Evolutionary conservation across 805 yeast genomes (phyloP), one percentile per base, ranked within the genome.

Genomic region (Lipomyces kockii): DNA sequence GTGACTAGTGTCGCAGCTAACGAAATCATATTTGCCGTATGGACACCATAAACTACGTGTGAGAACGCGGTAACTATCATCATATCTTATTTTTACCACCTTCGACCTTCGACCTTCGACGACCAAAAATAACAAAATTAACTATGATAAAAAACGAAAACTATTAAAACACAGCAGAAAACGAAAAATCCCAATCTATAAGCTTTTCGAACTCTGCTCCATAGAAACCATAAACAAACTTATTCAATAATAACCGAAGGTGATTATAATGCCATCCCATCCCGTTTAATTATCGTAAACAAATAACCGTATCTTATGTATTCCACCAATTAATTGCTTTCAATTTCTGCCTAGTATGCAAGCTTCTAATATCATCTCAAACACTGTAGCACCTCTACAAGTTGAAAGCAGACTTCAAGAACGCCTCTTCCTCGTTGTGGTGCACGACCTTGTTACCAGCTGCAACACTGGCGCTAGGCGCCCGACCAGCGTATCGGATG

Each of bases 401-500:
- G 53, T 69, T 66, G 81, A 91, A 89, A 69, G 89, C 97, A 64
- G 90, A 96, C 67, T 84, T 82, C 79, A 94, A 84, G 85, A 95
- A 91, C 51, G 89, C 88, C 74, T 87, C 89, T 83, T 95, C 98
- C 84, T 95, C 97, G 72, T 89, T 89, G 70, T 80, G 78, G 81
- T 95, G 99, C 87, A 87, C 87, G 72, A 88, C 81, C 87, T 95
- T 95, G 70, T 91, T 84, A 82, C 99, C 99, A 73, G 98, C 97
- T 77, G 99, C 99, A 77, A 95, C 97, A 70, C 97, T 89, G 58
- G 98, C 98, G 79, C 94, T 88, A 79, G 99, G 99, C 78, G 91
- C 92, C 86, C 99, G 92, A 78, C 99, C 99, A 73, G 96, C 96
- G 78, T 91, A 95, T 81, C 98, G 88, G 68, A 90, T 78, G 22